Percentiles rank a stretch among this genome's conserved stretches.
These are phyloP conservation scores for Aspergillus kassunensis DNA, from an alignment of 495 filamentous ascomycete genomes.

Conservation along the genomic window DNA sequence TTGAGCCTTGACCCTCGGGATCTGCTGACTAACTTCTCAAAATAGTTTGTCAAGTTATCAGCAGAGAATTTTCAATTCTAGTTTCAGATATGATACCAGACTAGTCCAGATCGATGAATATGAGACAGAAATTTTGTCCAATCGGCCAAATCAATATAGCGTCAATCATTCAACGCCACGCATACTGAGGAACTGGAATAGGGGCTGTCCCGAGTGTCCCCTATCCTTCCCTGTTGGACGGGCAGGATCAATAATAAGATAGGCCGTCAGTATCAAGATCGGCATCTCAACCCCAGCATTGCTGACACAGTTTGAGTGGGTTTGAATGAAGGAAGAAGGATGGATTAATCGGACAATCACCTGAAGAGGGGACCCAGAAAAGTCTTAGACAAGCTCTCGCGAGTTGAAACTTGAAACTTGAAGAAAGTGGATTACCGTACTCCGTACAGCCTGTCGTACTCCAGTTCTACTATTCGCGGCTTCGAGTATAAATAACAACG, in stretches of 20 bases:
- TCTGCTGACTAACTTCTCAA: slow-evolving; percentile 2
- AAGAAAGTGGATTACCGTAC: too few species aligned
- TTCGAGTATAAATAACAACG: slow-evolving; percentile 15
- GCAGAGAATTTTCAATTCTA: background rate
- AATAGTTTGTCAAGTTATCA: background rate
- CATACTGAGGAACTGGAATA: slow-evolving; percentile 5
- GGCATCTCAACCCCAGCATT: background rate
- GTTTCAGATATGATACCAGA: slow-evolving; percentile 4
- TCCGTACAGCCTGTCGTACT: too few species aligned
- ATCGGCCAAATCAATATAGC: slow-evolving; percentile 13
- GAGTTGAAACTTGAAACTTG: background rate
- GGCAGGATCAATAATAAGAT: slow-evolving; percentile 6
- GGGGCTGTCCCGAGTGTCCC: background rate
- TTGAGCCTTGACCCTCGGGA: too few species aligned
- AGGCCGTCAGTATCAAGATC: slow-evolving; percentile 9
- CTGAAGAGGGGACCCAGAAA: background rate
- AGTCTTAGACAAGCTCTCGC: background rate
- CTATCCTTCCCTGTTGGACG: background rate
- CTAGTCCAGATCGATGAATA: slow-evolving; percentile 9
- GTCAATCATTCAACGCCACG: slow-evolving; percentile 24
- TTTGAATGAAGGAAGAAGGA: background rate
- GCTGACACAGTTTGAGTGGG: background rate
- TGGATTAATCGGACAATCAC: background rate
- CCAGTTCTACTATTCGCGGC: too few species aligned
- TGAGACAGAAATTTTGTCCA: slow-evolving; percentile 10